Percentiles rank a stretch among this genome's conserved stretches.
phyloP scores from a whole-genome alignment of 2,329 filamentous ascomycete genomes.

The Phaeophleospora eucalypticola region DNA sequence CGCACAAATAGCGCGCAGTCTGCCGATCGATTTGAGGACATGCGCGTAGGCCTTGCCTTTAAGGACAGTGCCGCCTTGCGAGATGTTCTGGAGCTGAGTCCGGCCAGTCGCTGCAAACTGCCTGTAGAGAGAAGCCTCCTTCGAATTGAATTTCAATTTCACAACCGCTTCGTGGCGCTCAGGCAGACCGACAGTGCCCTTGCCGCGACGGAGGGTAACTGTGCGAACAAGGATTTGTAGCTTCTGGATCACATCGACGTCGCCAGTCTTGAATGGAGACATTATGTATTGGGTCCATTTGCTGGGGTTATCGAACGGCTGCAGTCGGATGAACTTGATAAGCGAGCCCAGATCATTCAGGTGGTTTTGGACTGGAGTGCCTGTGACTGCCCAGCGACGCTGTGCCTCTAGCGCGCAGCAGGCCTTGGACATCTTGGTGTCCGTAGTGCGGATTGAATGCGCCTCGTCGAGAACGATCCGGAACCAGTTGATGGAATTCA shows the following conservation, averaged over 20 bases:
- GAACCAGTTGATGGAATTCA: conserved; percentile 84
- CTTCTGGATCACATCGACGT: conserved; percentile 77
- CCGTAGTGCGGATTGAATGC: conserved; percentile 85
- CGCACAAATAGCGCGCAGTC: conserved; percentile 84
- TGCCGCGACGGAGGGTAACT: conserved; percentile 86
- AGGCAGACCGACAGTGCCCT: conserved; percentile 84
- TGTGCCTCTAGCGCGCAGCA: conserved; percentile 75
- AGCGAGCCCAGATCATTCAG: conserved; percentile 85
- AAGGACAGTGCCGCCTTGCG: conserved; percentile 52
- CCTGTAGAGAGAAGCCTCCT: conserved; percentile 76
- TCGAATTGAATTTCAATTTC: conserved; percentile 67
- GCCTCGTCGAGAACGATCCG: conserved; percentile 92
- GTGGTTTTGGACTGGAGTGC: conserved; percentile 91
- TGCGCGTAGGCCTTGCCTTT: conserved; percentile 83
- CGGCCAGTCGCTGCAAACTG: conserved; percentile 78
- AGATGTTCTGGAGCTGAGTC: conserved; percentile 73
- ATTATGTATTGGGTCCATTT: conserved; percentile 78
- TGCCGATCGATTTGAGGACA: conserved; percentile 84
- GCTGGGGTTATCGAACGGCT: conserved; percentile 74
- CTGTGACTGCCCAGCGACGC: conserved; percentile 93
- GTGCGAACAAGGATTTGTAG: conserved; percentile 86
- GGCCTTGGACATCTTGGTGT: conserved; percentile 76
- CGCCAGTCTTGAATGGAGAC: conserved; percentile 78
- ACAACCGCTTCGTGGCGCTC: conserved; percentile 68
- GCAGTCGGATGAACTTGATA: conserved; percentile 77